These are phyloP conservation scores for Escovopsis sp. DNA, from an alignment of 2,329 filamentous ascomycete genomes.

Conservation along the genomic window DNA sequence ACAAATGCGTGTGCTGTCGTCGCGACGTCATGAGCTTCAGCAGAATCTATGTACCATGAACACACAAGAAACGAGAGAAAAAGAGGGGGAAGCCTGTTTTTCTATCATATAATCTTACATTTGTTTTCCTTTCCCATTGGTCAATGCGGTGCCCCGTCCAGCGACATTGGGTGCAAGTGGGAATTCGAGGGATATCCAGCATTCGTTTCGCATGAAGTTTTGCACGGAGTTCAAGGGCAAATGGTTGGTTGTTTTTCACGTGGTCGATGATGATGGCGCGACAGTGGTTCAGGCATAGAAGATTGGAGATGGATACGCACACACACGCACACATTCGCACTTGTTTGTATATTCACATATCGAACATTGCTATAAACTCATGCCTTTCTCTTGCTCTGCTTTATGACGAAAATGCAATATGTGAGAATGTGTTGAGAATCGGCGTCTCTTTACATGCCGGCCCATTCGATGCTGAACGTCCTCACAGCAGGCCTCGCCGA, in stretches of 20 bases:
- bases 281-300: no score
- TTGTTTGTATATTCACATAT: background rate
- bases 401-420: no score
- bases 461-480: slow-evolving; percentile 85
- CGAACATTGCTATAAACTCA: background rate
- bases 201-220: no score
- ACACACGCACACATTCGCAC: background rate
- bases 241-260: no score
- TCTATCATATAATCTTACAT: slow-evolving; percentile 4
- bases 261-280: no score
- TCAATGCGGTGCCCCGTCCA: no score
- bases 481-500: slow-evolving; percentile 33
- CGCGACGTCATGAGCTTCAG: slow-evolving; percentile 81
- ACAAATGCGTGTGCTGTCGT: slow-evolving; percentile 88
- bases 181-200: no score
- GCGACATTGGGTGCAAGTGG: no score
- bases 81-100: background rate
- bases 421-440: no score
- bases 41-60: slow-evolving; percentile 66
- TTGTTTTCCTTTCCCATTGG: slow-evolving; percentile 10
- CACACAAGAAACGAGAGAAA: background rate
- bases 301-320: no score
- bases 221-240: no score
- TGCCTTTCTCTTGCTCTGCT: no score
- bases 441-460: slow-evolving; percentile 52